Base-by-base conservation (phyloP, 805 yeast species). In the Wickerhamiella vanderwaltii region DNA sequence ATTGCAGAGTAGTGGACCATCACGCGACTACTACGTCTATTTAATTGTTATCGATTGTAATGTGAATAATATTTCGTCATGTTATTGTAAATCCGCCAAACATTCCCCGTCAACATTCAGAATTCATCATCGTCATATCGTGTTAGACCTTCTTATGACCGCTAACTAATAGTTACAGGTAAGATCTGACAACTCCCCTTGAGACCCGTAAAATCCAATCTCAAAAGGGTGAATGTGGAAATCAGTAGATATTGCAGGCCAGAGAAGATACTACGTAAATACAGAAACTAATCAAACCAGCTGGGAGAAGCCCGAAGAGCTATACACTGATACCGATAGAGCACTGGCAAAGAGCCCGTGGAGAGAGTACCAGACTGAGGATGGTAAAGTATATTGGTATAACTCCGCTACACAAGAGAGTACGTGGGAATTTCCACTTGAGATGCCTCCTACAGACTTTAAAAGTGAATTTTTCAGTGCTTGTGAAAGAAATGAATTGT, bases 261-360 rank as follows among this genome's bases (percentile, higher is more conserved):
- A 24, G n/a, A 66, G 77, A 38, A 63, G 65, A 3, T 42, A 86
- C 60, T 86, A 79, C 59, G 83, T 75, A 57, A 75, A 86, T 48
- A 41, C 71, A 0, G 67, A 56, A 20, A 79, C 88, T 0, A 71
- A 74, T 37, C 74, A 75, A 48, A 75, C 95, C 0, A 73, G 77
- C 39, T 85, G 95, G 94, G 83, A 80, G 19, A 74, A 75, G 48
- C 95, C 95, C 0, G 71, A 60, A 13, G 79, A 68, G 40, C 53
- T 69, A 18, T 57, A 51, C 34, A 60, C 67, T 1, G 48, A 43
- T 9, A 31, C 40, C 2, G 58, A 61, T 43, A 48, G 67, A 60
- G 69, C 72, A 19, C 65, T 76, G 13, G 65, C 62, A 29, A 61
- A 63, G 16, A 67, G 77, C 1, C 73, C 71, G 13, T 79, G 83